Evolutionary conservation across 2,329 filamentous ascomycete genomes (phyloP).

Genomic region (Rutstroemia sp.): DNA sequence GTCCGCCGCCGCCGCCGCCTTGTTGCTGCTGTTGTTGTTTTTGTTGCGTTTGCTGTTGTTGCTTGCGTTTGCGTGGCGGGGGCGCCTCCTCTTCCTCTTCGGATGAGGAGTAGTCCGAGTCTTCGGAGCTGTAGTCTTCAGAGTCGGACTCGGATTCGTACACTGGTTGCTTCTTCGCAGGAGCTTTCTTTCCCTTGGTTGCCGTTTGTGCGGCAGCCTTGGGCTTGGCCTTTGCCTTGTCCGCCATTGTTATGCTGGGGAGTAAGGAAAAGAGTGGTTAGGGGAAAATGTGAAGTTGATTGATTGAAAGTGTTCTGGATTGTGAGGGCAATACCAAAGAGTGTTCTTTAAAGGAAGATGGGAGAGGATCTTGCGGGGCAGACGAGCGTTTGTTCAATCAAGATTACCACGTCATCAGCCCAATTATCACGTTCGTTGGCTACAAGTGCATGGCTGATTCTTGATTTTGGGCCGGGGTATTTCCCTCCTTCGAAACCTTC

Average conservation of each 20-base stretch:
- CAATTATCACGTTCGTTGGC: background rate
- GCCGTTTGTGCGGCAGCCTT: constrained; percentile 5
- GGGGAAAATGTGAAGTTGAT: background rate
- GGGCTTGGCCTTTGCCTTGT: constrained; percentile 1
- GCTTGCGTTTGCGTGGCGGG: constrained; percentile 3
- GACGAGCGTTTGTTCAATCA: background rate
- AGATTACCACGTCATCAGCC: constrained; percentile 5
- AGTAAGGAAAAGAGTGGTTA: background rate
- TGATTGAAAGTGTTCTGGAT: background rate
- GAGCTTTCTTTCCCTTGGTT: constrained; percentile 3
- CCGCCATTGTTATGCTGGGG: background rate
- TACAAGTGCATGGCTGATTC: background rate
- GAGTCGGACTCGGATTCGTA: background rate
- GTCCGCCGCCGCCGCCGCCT: constrained; percentile 2
- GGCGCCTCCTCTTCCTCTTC: constrained; percentile 6
- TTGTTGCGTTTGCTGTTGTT: constrained; percentile 7
- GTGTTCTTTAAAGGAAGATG: constrained; percentile 9
- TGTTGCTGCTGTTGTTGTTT: background rate
- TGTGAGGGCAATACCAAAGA: background rate
- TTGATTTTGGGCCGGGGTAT: constrained; percentile 1
- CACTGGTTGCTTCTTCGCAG: background rate
- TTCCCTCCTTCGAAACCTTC: background rate
- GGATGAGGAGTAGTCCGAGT: constrained; percentile 2
- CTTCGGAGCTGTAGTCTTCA: background rate
- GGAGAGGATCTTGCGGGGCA: background rate